Evolutionary conservation across 164 flowering plant genomes (phyloP).

Genomic region (Stephania yunnanensis): DNA sequence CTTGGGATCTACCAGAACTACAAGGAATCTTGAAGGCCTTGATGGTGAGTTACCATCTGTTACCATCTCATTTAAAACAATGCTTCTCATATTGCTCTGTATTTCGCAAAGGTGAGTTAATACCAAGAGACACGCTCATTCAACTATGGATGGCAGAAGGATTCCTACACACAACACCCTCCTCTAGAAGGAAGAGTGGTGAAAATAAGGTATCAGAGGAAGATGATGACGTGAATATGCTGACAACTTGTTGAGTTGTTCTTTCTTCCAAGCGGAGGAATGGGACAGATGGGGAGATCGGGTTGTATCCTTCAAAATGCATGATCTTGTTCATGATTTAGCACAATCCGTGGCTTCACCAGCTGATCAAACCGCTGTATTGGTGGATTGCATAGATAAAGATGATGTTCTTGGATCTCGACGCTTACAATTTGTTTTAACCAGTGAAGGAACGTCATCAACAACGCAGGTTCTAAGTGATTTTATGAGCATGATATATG

Average conservation of each 20-base stretch:
- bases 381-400: neutral
- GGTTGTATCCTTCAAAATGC: constrained; percentile 9
- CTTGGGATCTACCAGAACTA: neutral
- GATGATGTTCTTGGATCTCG: neutral
- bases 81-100: constrained; percentile 6
- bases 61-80: neutral
- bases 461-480: neutral
- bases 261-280: constrained; percentile 10
- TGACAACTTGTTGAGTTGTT: constrained; percentile 8
- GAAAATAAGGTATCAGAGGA: neutral
- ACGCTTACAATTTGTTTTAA: neutral
- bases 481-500: neutral
- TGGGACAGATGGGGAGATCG: neutral
- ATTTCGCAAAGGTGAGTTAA: neutral
- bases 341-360: neutral
- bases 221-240: constrained; percentile 10
- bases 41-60: constrained; percentile 2
- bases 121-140: neutral
- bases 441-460: neutral
- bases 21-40: neutral
- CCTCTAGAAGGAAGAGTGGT: too few species aligned
- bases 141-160: constrained; percentile 4
- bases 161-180: neutral
- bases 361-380: neutral
- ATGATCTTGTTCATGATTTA: constrained; percentile 18